Percentiles rank a stretch among this genome's conserved stretches.
phyloP scores from a whole-genome alignment of 2,329 filamentous ascomycete species.

The Stagonosporopsis chrysanthemi region DNA sequence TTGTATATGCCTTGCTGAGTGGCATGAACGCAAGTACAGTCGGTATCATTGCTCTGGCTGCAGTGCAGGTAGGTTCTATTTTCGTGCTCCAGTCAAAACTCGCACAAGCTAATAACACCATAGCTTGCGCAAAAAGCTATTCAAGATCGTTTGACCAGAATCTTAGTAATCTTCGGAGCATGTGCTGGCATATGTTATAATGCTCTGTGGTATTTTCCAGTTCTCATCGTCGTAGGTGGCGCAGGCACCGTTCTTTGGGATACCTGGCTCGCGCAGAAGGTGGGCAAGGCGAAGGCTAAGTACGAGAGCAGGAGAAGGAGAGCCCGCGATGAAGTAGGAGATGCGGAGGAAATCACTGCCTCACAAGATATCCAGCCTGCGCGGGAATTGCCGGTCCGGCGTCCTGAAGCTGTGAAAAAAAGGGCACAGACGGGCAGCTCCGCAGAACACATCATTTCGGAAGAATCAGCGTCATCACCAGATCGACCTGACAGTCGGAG shows the following conservation, averaged over 20 bases:
- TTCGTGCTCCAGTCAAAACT: too few relatives aligned
- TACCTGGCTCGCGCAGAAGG: constrained; percentile 56
- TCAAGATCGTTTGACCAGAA: constrained; percentile 67
- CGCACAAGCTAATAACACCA: not conserved
- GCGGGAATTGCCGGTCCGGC: constrained; percentile 17
- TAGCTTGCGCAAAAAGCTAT: constrained; percentile 73
- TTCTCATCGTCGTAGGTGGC: constrained; percentile 67
- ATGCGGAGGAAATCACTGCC: constrained; percentile 30
- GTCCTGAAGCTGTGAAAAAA: constrained; percentile 32
- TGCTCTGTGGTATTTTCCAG: constrained; percentile 77
- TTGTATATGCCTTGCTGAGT: constrained; percentile 73
- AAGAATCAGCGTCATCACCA: constrained; percentile 10
- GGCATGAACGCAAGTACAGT: constrained; percentile 77
- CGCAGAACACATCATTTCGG: constrained; percentile 25
- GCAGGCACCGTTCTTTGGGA: constrained; percentile 64
- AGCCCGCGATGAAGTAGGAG: constrained; percentile 26
- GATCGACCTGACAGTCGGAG: constrained; percentile 11
- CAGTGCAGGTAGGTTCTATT: constrained; percentile 55
- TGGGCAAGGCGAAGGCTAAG: constrained; percentile 40
- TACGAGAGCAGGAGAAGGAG: constrained; percentile 28
- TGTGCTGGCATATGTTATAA: constrained; percentile 74
- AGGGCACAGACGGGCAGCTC: constrained; percentile 28
- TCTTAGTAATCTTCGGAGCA: constrained; percentile 69
- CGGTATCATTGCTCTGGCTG: constrained; percentile 74
- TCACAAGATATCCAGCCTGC: constrained; percentile 21